Percentiles rank a stretch among this genome's conserved stretches.
Evolutionary conservation across 176 grass and related monocot genomes (phyloP).

Genomic region (Zea luxurians): DNA sequence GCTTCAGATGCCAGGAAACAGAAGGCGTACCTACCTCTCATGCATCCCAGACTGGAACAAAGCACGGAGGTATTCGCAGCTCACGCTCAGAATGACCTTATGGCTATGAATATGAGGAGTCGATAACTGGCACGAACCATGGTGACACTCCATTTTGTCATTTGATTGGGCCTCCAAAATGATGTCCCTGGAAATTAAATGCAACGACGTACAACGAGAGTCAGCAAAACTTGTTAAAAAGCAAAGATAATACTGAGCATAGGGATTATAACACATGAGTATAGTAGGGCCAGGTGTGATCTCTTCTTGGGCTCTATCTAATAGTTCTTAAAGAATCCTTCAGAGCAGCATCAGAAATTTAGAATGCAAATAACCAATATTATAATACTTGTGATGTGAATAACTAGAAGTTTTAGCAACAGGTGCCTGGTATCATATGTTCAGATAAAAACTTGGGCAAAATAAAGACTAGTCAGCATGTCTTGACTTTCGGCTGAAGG

Average conservation of each 20-base stretch:
- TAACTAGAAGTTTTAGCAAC: background rate
- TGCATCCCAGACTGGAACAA: slow-evolving; percentile 89
- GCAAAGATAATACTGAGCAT: background rate
- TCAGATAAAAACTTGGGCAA: background rate
- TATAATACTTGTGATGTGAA: background rate
- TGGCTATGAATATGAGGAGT: slow-evolving; percentile 66
- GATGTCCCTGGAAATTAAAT: slow-evolving; percentile 63
- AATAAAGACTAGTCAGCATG: background rate
- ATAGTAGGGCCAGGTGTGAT: background rate
- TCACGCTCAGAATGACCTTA: slow-evolving; percentile 63
- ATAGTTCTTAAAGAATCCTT: background rate
- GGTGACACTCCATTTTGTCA: slow-evolving; percentile 44
- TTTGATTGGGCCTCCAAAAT: slow-evolving; percentile 72
- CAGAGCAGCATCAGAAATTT: background rate
- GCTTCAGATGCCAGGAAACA: background rate
- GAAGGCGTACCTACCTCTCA: slow-evolving; percentile 79
- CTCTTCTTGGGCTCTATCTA: background rate
- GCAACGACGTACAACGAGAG: background rate
- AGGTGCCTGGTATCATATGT: background rate
- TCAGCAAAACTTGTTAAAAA: background rate
- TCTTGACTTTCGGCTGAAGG: background rate
- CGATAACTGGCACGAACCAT: slow-evolving; percentile 47
- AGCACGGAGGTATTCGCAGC: slow-evolving; percentile 72
- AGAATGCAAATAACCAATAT: background rate
- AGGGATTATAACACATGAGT: background rate